These are phyloP conservation scores for Xylaria sp. DNA, from an alignment of 2,329 filamentous ascomycete species.

Conservation along the genomic window DNA sequence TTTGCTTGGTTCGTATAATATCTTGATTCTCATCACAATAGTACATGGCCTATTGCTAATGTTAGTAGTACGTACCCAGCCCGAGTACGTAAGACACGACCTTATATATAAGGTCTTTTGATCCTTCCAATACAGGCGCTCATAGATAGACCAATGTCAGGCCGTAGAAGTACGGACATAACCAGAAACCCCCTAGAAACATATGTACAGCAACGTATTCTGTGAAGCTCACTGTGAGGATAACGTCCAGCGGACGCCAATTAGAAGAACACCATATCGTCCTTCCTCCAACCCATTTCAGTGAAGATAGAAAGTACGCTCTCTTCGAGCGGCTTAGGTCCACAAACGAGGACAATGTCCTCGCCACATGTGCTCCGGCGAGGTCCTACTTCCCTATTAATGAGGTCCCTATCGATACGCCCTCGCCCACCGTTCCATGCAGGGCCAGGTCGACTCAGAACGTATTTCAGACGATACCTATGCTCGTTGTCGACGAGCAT, in stretches of 20 bases:
- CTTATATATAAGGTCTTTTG: not conserved
- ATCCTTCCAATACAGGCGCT: not conserved
- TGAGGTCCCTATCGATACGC: slow-evolving; percentile 69
- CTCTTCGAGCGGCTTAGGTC: slow-evolving; percentile 79
- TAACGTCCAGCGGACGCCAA: not conserved
- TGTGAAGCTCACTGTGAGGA: not conserved
- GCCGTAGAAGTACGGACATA: not conserved
- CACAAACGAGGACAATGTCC: slow-evolving; percentile 80
- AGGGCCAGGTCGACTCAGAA: slow-evolving; percentile 70
- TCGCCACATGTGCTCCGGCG: slow-evolving; percentile 53
- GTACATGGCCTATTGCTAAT: not conserved
- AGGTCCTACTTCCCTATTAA: slow-evolving; percentile 67
- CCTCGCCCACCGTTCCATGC: slow-evolving; percentile 76
- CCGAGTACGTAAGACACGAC: not conserved
- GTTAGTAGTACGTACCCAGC: not conserved
- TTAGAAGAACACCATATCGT: slow-evolving; percentile 80
- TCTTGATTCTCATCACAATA: not conserved
- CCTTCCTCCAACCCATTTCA: slow-evolving; percentile 75
- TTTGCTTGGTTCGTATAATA: not conserved
- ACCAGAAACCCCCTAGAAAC: not conserved
- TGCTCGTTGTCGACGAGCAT: slow-evolving; percentile 64
- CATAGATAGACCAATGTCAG: too few relatives aligned
- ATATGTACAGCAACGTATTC: not conserved
- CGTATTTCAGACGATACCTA: slow-evolving; percentile 73
- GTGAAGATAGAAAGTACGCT: slow-evolving; percentile 59